These are phyloP conservation scores for Trichosporon sp. DNA, from an alignment of 1,284 basidiomycete genomes.

Conservation along the genomic window DNA sequence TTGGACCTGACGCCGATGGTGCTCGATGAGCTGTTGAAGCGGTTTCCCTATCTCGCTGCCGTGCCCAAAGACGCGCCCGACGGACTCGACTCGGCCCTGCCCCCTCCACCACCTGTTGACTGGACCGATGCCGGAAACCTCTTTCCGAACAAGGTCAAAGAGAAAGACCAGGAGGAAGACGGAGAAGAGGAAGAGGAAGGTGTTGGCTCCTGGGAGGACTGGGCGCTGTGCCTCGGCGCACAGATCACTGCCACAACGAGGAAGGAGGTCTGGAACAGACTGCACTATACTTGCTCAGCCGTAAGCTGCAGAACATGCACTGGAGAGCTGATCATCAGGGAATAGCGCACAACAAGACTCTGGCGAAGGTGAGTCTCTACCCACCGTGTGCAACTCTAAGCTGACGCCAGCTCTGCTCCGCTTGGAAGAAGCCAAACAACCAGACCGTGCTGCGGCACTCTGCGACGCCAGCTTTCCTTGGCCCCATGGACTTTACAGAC, in stretches of 20 bases:
- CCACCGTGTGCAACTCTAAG: not conserved
- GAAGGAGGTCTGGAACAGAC: slow-evolving; percentile 60
- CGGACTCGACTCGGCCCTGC: slow-evolving; percentile 74
- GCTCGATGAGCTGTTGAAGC: slow-evolving; percentile 62
- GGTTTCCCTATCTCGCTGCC: slow-evolving; percentile 68
- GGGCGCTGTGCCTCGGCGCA: slow-evolving; percentile 81
- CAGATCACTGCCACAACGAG: slow-evolving; percentile 77
- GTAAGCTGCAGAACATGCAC: slow-evolving; percentile 50
- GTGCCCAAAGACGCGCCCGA: slow-evolving; percentile 63
- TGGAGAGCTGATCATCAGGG: slow-evolving; percentile 55
- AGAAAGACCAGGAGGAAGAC: slow-evolving; percentile 25
- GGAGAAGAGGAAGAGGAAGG: slow-evolving; percentile 23
- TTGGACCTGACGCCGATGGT: slow-evolving; percentile 78
- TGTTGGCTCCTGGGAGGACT: slow-evolving; percentile 75
- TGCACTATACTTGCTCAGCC: slow-evolving; percentile 93
- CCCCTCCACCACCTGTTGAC: slow-evolving; percentile 60
- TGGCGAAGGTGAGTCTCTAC: slow-evolving; percentile 70
- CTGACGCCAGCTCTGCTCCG: slow-evolving; percentile 65
- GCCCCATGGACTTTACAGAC: slow-evolving; percentile 79
- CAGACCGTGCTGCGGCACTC: slow-evolving; percentile 74
- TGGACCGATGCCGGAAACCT: slow-evolving; percentile 67
- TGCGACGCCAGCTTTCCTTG: slow-evolving; percentile 76
- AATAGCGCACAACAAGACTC: slow-evolving; percentile 85
- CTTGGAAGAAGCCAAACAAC: slow-evolving; percentile 80
- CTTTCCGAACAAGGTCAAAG: slow-evolving; percentile 44